Evolutionary conservation across 192 early-diverging fungal genomes (phyloP).

Genomic region (Backusella westeae): DNA sequence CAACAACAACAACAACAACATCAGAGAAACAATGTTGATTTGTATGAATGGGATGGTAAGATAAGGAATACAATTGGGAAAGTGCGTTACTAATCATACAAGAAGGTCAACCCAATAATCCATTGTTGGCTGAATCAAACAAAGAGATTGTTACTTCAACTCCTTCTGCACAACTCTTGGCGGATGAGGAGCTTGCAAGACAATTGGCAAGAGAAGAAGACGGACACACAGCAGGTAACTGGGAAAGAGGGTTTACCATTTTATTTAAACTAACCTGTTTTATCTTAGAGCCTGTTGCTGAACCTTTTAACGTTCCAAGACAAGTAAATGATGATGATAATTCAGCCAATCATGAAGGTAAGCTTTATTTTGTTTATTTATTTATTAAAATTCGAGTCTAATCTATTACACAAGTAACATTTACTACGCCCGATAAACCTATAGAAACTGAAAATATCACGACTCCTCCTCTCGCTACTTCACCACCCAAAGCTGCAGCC

Average conservation of each 20-base stretch:
- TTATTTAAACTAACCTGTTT: not conserved
- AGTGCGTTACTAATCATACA: not conserved
- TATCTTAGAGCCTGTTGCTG: not conserved
- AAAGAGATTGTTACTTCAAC: conserved; percentile 17
- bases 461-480: not conserved
- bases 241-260: not conserved
- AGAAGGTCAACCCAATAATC: not conserved
- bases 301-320: not conserved
- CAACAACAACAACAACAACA: not conserved
- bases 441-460: not conserved
- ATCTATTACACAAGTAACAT: not conserved
- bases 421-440: not conserved
- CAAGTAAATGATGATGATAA: not conserved
- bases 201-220: conserved; percentile 37
- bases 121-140: not conserved
- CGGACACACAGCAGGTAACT: not conserved
- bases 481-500: not conserved
- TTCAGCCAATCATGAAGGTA: conserved; percentile 15
- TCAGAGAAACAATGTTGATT: not conserved
- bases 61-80: not conserved
- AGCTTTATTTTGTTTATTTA: not conserved
- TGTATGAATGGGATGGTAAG: conserved; percentile 22
- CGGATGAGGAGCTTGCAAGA: conserved; percentile 54
- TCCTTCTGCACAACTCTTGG: conserved; percentile 40
- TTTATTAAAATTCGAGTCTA: not conserved